Base-by-base conservation (phyloP, 2,329 filamentous ascomycete genomes). In the Pyricularia pennisetigena region DNA sequence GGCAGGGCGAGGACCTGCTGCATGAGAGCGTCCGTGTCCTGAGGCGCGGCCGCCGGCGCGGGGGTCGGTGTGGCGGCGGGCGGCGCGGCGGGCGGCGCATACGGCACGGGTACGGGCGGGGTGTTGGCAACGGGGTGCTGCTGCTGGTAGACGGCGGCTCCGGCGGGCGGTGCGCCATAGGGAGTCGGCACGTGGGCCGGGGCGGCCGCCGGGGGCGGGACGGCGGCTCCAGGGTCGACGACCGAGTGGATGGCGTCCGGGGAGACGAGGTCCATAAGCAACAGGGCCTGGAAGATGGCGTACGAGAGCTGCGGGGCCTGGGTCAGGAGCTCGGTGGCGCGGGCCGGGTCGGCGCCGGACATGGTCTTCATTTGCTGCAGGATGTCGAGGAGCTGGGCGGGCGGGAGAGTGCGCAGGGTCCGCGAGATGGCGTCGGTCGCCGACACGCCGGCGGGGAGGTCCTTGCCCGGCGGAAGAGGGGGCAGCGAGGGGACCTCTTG, bases 241-340 rank as follows among this genome's bases (percentile, higher is more conserved):
- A 98, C 92, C 4, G 90, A 89, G 71, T 90, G 86, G 68, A 98
- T 88, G 3, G 93, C 89, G 73, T 89, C 89, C 16, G 92, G 91
- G 69, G 95, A 94, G 68, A 98, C 93, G 10, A 98, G 88, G 64
- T 93, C 93, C 87, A 98, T 95, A 54, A 97, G 87, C 2, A 98
- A 86, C 10, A 98, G 85, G 28, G 94, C 91, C 79, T 98, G 94
- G 80, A 98, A 98, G 72, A 98, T 90, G 69, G 95, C 95, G 74
- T 97, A 98, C 4, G 92, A 88, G 63, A 99, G 88, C 79, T 99
- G 95, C 0, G 95, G 95, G 1, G 94, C 93, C 80, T 94, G 90
- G 70, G 90, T 85, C 61, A 99, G 86, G 59, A 98, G 87, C 75
- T 97, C 92, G 0, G 90, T 93, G 3, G 94, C 94, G 75, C 93